Base-by-base conservation (phyloP, 257 asterid species). In the Salvia miltiorrhiza region DNA sequence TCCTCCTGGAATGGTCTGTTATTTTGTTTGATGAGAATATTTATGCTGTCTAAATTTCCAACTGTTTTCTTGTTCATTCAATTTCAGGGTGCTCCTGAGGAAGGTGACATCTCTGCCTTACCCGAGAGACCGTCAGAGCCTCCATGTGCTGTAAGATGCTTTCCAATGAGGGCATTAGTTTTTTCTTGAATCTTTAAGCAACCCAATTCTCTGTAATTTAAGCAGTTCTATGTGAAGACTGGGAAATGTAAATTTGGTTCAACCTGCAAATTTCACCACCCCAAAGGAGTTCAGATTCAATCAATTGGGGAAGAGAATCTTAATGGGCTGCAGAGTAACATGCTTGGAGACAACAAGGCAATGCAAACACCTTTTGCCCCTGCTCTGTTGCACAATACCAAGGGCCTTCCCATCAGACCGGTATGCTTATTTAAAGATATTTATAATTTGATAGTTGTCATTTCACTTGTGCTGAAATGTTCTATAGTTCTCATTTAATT, bases 71-170 rank as follows among this genome's bases (percentile, higher is more conserved):
- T 65, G 72, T 71, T 73, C 26, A 70, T 75, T 58, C 64, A 64
- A 61, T 75, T 77, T 78, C 80, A 91, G 97, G 93, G 79, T 81
- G 83, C 85, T 76, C 41, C 70, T 54, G 88, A 79, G 69, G 81
- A 76, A 53, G 66, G 81, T 59, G 80, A 83, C 77, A 76, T 43
- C 73, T 54, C 78, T 73, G 73, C 24, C 77, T 82, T 94, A 76
- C 99, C 99, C 35, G 97, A 94, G 76, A 85, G 97, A 69, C 97
- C 99, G 63, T 79, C 97, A 56, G 99, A 94, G 77, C 97, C 88
- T 54, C 82, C 87, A 16, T 94, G 99, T 85, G 85, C 93, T 75
- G 99, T 92, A 88, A 82, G 95, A 60, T 77, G 30, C 76, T 77
- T 73, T 72, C 76, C 45, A 45, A 10, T 53, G 55, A 70, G 63